phyloP scores from a whole-genome alignment of 768 basidiomycete species.

The Rubroboletus pulcherrimus region DNA sequence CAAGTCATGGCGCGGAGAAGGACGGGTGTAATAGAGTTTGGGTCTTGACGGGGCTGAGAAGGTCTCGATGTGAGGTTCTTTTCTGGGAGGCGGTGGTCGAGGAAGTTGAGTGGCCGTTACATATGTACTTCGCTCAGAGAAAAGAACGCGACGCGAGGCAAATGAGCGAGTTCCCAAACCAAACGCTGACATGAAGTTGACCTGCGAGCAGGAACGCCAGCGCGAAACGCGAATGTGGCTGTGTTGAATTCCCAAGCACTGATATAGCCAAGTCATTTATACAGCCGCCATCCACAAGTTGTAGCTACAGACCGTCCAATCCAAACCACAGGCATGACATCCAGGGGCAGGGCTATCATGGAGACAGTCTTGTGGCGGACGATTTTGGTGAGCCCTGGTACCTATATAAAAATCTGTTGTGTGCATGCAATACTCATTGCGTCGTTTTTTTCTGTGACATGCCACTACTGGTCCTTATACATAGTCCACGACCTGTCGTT shows the following conservation, averaged over 20 bases:
- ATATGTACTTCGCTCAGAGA: slow-evolving; percentile 11
- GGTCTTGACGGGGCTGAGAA: slow-evolving; percentile 45
- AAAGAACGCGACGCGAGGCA: slow-evolving; percentile 6
- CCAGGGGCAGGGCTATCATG: no score
- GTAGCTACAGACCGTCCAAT: no score
- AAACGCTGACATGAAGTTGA: slow-evolving; percentile 17
- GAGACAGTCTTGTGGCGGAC: no score
- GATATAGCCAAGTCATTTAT: no score
- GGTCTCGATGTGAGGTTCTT: slow-evolving; percentile 33
- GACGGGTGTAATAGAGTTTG: slow-evolving; percentile 42
- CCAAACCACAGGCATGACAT: no score
- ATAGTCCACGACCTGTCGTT: no score
- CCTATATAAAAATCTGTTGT: no score
- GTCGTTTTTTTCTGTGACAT: no score
- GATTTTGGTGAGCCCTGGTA: no score
- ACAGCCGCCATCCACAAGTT: no score
- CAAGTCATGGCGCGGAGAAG: slow-evolving; percentile 36
- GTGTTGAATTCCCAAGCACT: neutral
- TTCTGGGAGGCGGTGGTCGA: slow-evolving; percentile 26
- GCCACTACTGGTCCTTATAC: no score
- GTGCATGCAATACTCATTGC: no score
- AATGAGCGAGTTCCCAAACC: slow-evolving; percentile 9
- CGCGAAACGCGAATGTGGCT: slow-evolving; percentile 3
- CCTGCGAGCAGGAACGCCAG: neutral
- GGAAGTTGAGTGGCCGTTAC: slow-evolving; percentile 23